Percentiles rank a stretch among this genome's conserved stretches.
These are phyloP conservation scores for Chlamydomonas reinhardtii DNA, from an alignment of 163 green algal species.

Conservation along the genomic window DNA sequence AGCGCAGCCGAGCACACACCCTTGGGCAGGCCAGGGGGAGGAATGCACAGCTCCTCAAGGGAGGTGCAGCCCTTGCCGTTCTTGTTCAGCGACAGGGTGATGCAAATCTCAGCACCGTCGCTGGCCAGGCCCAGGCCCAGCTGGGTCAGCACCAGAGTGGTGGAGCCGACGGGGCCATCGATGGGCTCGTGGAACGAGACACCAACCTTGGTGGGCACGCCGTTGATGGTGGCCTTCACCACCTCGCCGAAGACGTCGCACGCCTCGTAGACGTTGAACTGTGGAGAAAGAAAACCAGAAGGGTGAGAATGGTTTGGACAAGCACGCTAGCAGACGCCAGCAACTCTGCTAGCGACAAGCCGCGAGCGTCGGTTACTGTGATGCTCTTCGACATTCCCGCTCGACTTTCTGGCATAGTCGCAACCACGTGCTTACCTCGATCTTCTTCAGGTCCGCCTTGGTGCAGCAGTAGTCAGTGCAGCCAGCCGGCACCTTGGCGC, in stretches of 20 bases:
- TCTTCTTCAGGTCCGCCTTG: conserved; percentile 13
- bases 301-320: not conserved
- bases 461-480: conserved; percentile 4
- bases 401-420: not conserved
- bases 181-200: not conserved
- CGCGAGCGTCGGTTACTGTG: not conserved
- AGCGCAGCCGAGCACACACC: not conserved
- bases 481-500: not conserved
- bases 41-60: conserved; percentile 25
- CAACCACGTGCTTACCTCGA: not conserved
- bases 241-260: conserved; percentile 3
- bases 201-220: not conserved
- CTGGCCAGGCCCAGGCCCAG: conserved; percentile 5
- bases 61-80: not conserved
- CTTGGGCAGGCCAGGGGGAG: not conserved
- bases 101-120: conserved; percentile 31
- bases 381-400: not conserved
- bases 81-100: not conserved
- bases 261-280: not conserved
- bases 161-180: not conserved
- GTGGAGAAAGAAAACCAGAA: not conserved
- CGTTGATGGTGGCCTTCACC: not conserved
- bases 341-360: not conserved
- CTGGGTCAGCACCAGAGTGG: not conserved
- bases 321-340: not conserved